phyloP scores from a whole-genome alignment of 805 yeast genomes.

The Saccharomyces kudriavzevii region DNA sequence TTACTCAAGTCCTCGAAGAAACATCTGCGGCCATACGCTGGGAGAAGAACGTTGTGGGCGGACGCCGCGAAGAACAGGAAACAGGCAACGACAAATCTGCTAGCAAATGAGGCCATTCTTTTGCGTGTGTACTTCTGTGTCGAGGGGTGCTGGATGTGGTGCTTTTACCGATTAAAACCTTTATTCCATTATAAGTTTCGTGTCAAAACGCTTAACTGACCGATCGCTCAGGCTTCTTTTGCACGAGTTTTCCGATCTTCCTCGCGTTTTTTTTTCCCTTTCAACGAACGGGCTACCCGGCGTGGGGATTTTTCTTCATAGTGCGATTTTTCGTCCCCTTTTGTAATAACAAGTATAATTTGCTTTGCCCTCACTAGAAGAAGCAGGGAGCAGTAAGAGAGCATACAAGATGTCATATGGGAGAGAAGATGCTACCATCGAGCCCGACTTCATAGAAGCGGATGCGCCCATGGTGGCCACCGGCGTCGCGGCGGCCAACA shows the following conservation, averaged over 20 bases:
- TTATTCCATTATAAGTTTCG: background rate
- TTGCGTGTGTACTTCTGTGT: background rate
- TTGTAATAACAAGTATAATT: background rate
- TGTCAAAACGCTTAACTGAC: background rate
- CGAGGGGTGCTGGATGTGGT: background rate
- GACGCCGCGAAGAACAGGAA: slow-evolving; percentile 7
- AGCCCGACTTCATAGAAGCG: slow-evolving; percentile 25
- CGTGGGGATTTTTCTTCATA: background rate
- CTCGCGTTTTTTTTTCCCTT: background rate
- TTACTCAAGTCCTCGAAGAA: slow-evolving; percentile 75
- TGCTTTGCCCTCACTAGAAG: background rate
- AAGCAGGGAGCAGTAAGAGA: background rate
- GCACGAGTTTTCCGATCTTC: background rate
- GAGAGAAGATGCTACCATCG: slow-evolving; percentile 12
- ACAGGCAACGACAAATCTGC: slow-evolving; percentile 3
- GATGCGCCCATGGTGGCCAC: slow-evolving; percentile 3
- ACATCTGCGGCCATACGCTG: slow-evolving; percentile 80
- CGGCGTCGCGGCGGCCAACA: background rate
- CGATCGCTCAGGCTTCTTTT: background rate
- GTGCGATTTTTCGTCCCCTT: background rate
- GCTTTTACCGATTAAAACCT: background rate
- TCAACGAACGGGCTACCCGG: background rate
- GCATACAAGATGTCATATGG: background rate
- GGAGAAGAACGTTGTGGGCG: slow-evolving; percentile 78
- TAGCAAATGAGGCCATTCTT: slow-evolving; percentile 4